Percentiles rank a stretch among this genome's conserved stretches.
phyloP scores from a whole-genome alignment of 2,329 filamentous ascomycete species.

The Rutstroemia sydowiana region DNA sequence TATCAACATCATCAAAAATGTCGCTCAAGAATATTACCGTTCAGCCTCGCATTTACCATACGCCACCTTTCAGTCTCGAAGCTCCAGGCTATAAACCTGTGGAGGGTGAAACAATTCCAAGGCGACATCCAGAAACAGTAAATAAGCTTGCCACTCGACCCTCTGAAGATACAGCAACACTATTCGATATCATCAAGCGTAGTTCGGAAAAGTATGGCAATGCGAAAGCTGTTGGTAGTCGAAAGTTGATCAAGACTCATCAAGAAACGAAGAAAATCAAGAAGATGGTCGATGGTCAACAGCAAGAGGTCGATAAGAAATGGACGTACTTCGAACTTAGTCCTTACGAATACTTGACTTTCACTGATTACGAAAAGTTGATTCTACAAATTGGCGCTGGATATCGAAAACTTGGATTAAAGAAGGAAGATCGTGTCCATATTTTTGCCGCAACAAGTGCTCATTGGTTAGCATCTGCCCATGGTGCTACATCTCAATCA shows the following conservation, averaged over 20 bases:
- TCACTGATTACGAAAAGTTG: conserved; percentile 66
- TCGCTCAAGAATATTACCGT: conserved; percentile 27
- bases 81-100: conserved; percentile 49
- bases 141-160: conserved; percentile 49
- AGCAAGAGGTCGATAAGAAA: conserved; percentile 73
- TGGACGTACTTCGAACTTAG: conserved; percentile 83
- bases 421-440: conserved; percentile 60
- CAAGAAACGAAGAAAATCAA: conserved; percentile 80
- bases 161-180: conserved; percentile 34
- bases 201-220: conserved; percentile 58
- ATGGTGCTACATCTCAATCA: conserved; percentile 65
- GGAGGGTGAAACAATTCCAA: conserved; percentile 63
- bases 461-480: conserved; percentile 43
- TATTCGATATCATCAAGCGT: conserved; percentile 57
- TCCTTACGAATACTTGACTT: conserved; percentile 67
- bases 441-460: conserved; percentile 65
- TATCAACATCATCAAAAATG: not conserved
- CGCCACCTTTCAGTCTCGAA: conserved; percentile 55
- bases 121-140: conserved; percentile 50
- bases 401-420: conserved; percentile 63
- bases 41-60: conserved; percentile 30
- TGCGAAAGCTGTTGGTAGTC: conserved; percentile 56
- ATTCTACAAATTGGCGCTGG: conserved; percentile 60
- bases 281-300: conserved; percentile 73
- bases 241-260: conserved; percentile 66